Evolutionary conservation across 108 stramenopile genomes (phyloP).

Genomic region (Ochromonas danica): DNA sequence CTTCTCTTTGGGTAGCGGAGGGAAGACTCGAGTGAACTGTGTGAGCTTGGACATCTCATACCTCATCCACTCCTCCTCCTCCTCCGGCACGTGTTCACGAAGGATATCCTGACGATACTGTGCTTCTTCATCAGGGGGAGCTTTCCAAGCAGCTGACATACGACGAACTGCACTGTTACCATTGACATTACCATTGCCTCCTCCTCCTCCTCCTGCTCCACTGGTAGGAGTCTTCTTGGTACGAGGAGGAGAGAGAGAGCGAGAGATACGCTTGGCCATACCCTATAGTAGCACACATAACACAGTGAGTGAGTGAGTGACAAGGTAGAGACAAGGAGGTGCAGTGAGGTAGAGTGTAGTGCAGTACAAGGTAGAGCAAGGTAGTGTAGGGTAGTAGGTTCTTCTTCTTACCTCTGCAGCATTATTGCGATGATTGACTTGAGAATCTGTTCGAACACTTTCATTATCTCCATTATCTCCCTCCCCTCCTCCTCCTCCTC

Average conservation of each 20-base stretch:
- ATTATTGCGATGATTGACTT: too few relatives aligned
- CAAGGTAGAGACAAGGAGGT: too few relatives aligned
- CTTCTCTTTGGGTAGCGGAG: not conserved
- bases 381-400: too few relatives aligned
- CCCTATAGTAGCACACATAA: not conserved
- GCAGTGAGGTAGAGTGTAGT: too few relatives aligned
- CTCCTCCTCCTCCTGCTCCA: not conserved
- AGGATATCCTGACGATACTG: slow-evolving; percentile 7
- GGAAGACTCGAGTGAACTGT: slow-evolving; percentile 18
- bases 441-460: too few relatives aligned
- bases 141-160: too few relatives aligned
- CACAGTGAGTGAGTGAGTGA: not conserved
- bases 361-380: too few relatives aligned
- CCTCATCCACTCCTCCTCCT: slow-evolving; percentile 21
- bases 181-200: not conserved
- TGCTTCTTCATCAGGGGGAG: slow-evolving; percentile 3
- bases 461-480: too few relatives aligned
- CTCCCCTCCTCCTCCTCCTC: too few relatives aligned
- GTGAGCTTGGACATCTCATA: slow-evolving; percentile 1
- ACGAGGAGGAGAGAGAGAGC: slow-evolving; percentile 21
- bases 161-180: too few relatives aligned
- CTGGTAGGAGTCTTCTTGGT: not conserved
- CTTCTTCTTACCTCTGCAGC: too few relatives aligned
- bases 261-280: not conserved
- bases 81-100: not conserved